phyloP scores from a whole-genome alignment of 2,329 filamentous ascomycete genomes.

The Aspergillus tamarii region DNA sequence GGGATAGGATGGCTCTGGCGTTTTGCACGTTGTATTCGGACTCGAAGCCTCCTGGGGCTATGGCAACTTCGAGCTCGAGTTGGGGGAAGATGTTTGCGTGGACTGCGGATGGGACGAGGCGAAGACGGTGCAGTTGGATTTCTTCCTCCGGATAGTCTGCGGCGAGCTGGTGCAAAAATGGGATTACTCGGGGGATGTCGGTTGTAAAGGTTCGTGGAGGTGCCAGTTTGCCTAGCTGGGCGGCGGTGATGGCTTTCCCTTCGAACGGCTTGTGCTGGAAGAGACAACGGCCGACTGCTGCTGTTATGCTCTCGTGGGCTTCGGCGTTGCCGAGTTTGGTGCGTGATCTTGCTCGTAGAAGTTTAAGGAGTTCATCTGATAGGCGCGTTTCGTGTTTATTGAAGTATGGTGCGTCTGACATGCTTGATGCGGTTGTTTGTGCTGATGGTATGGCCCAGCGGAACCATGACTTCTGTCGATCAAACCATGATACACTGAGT shows the following conservation, averaged over 20 bases:
- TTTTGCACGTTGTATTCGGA: conserved; percentile 28
- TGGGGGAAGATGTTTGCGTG: conserved; percentile 30
- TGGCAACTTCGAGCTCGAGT: conserved; percentile 37
- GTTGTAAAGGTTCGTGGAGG: conserved; percentile 37
- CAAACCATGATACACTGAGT: conserved; percentile 32
- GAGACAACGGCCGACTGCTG: conserved; percentile 43
- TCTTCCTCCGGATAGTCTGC: conserved; percentile 19
- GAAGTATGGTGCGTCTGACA: conserved; percentile 29
- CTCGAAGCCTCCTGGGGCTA: conserved; percentile 8
- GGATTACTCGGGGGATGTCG: conserved; percentile 36
- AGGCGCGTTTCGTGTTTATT: conserved; percentile 34
- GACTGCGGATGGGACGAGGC: conserved; percentile 35
- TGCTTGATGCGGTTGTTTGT: conserved; percentile 23
- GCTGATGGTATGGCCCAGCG: conserved; percentile 39
- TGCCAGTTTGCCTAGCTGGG: conserved; percentile 34
- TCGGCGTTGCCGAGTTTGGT: conserved; percentile 7
- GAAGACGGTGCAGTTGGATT: conserved; percentile 31
- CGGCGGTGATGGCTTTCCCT: conserved; percentile 28
- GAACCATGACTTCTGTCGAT: conserved; percentile 40
- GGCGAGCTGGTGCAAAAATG: conserved; percentile 35
- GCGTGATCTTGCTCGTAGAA: conserved; percentile 26
- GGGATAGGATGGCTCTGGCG: conserved; percentile 33
- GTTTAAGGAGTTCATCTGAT: conserved; percentile 36
- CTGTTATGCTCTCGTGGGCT: conserved; percentile 39
- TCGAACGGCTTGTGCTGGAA: conserved; percentile 34